Evolutionary conservation across 768 basidiomycete genomes (phyloP), one percentile per base, ranked within the genome.

Genomic region (Tremella yokohamensis): DNA sequence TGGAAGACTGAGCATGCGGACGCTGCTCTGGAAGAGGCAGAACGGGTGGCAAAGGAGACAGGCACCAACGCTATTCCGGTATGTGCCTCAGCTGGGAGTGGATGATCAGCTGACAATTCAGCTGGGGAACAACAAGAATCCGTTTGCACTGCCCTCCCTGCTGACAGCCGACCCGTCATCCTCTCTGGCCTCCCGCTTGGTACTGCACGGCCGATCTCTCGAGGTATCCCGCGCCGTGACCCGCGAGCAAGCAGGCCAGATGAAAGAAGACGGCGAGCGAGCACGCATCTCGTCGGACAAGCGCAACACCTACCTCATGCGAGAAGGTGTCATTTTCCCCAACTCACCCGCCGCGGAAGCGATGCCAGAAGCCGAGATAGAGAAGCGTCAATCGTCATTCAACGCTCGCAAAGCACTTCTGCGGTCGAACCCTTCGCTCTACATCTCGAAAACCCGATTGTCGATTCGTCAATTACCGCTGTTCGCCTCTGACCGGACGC

Each of bases 271-370:
- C 16, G 87, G 88, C 2, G 85, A 84, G 69, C 81, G 83, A 60
- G 74, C 75, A 15, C 82, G 90, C 49, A 85, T 90, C 76, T 93
- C 93, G 76, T 86, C 86, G 0, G 96, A 99, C 77, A 93, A 94
- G 74, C 83, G 94, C 20, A 96, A 97, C 72, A 84, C 96, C 72
- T 97, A 99, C 74, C 84, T 99, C 58, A 82, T 99, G 65, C 84
- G 90, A 12, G 96, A 99, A 83, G 96, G 96, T 80, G 96, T 94
- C 45, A 89, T 99, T 64, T 82, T 96, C 64, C 89, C 92, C 1
- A 90, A 88, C 66, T 84, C 87, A 1, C 85, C 90, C 0, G 87
- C 86, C 1, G 88, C 94, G 0, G 82, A 81, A 34, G 80, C 82
- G 0, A 80, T 99, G 2, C 79, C 86, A 3, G 76, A 84, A 6